These are phyloP conservation scores for Pisolithus sp. DNA, from an alignment of 768 basidiomycete species.

Conservation along the genomic window DNA sequence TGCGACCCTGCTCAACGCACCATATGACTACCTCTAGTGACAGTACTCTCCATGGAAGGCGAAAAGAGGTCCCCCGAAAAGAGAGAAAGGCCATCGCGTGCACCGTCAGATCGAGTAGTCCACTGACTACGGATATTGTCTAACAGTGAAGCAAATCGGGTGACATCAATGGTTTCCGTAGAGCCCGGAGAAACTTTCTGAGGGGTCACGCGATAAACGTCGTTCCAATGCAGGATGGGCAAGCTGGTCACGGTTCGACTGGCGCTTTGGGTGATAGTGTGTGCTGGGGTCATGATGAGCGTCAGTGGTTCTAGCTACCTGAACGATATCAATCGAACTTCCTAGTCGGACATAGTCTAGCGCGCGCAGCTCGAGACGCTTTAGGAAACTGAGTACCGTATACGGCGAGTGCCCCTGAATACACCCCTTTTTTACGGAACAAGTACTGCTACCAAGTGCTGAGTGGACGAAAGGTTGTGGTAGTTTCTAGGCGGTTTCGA, in stretches of 20 bases:
- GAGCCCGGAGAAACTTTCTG: constrained; percentile 56
- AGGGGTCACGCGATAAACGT: constrained; percentile 74
- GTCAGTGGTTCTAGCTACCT: neutral
- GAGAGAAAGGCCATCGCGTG: constrained; percentile 66
- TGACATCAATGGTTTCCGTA: constrained; percentile 71
- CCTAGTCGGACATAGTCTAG: too few species aligned
- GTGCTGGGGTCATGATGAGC: neutral
- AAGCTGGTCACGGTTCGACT: constrained; percentile 29
- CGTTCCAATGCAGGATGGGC: constrained; percentile 67
- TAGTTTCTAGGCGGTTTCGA: too few species aligned
- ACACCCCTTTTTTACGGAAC: too few species aligned
- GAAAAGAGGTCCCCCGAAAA: constrained; percentile 91
- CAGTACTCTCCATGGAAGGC: constrained; percentile 79
- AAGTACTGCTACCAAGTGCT: too few species aligned
- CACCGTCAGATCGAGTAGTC: constrained; percentile 41
- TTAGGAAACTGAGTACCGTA: too few species aligned
- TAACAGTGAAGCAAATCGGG: constrained; percentile 75
- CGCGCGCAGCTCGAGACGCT: too few species aligned
- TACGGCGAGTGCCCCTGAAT: too few species aligned
- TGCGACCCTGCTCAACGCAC: constrained; percentile 32
- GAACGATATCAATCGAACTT: too few species aligned
- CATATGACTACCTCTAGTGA: constrained; percentile 90
- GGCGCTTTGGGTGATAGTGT: too few species aligned
- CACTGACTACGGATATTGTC: constrained; percentile 56
- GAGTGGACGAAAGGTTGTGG: too few species aligned